Conservation (phyloP, 805 yeast species). For the Candida hungchunana region DNA sequence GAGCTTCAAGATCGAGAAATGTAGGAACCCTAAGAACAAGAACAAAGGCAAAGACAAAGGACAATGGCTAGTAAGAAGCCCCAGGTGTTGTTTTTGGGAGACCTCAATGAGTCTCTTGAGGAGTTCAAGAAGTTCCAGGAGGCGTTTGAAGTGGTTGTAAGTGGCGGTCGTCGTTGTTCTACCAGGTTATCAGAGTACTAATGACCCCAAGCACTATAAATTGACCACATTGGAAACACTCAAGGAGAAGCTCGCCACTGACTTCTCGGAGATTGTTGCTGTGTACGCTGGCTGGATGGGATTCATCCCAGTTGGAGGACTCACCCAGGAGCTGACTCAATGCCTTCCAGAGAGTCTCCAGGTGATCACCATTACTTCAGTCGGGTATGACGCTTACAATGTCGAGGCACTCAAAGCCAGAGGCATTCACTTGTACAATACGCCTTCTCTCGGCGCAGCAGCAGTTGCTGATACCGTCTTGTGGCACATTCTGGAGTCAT, state of each 20-base stretch:
- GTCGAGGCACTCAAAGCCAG: conserved; percentile 34
- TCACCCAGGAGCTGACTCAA: conserved; percentile 38
- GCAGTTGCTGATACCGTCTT: conserved; percentile 65
- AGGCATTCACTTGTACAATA: conserved; percentile 43
- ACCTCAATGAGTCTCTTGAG: conserved; percentile 34
- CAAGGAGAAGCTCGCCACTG: conserved; percentile 32
- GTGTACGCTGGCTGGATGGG: conserved; percentile 62
- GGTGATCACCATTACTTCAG: conserved; percentile 50
- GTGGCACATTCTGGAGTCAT: conserved; percentile 50
- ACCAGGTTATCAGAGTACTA: too few relatives aligned
- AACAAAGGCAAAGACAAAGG: background rate
- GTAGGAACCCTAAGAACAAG: too few relatives aligned
- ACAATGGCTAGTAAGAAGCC: conserved; percentile 13
- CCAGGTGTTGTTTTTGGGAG: conserved; percentile 39
- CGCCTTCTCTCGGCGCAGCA: conserved; percentile 44
- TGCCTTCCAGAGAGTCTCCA: conserved; percentile 42
- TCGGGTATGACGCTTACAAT: conserved; percentile 54
- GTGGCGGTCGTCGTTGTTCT: too few relatives aligned
- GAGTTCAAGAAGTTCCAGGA: conserved; percentile 34
- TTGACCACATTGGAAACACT: conserved; percentile 38
- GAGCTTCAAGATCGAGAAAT: too few relatives aligned
- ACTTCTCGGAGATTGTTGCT: conserved; percentile 38
- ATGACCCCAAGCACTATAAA: conserved; percentile 23
- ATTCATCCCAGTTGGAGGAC: conserved; percentile 47
- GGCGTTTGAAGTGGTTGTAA: conserved; percentile 33